Percentiles rank a stretch among this genome's conserved stretches.
These are phyloP conservation scores for Russula vinacea DNA, from an alignment of 768 basidiomycete species.

Conservation along the genomic window DNA sequence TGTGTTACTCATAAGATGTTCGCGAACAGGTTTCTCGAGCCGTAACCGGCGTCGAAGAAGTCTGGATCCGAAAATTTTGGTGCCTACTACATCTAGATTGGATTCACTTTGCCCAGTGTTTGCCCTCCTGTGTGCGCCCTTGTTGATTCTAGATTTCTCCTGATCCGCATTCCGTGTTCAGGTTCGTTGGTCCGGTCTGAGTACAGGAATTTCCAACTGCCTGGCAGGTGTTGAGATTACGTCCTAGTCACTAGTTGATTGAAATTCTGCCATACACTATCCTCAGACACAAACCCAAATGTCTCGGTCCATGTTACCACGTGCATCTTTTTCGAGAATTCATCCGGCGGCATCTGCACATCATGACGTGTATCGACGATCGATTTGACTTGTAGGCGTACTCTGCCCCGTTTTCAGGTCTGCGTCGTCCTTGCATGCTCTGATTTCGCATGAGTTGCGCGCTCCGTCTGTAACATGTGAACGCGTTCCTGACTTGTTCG, in stretches of 20 bases:
- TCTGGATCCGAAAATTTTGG: neutral
- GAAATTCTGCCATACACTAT: constrained; percentile 1
- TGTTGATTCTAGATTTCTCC: neutral
- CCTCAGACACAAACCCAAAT: neutral
- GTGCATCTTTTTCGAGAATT: neutral
- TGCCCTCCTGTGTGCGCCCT: neutral
- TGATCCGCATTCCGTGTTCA: constrained; percentile 4
- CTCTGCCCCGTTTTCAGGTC: neutral
- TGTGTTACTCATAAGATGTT: neutral
- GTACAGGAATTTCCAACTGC: neutral
- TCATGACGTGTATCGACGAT: neutral
- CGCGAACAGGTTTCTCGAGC: neutral
- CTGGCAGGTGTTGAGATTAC: neutral
- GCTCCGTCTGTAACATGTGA: constrained; percentile 20
- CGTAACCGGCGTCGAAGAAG: neutral
- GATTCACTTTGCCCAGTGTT: constrained; percentile 9
- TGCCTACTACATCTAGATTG: constrained; percentile 8
- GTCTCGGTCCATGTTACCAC: neutral
- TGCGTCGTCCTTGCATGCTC: neutral
- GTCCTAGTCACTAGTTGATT: neutral
- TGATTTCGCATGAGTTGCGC: constrained; percentile 1
- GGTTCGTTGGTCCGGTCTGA: neutral
- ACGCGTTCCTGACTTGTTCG: constrained; percentile 10
- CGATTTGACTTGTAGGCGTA: neutral
- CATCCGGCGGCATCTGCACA: neutral